A percentile compares a stretch with the other conserved stretches of the same genome.
Evolutionary conservation across 371 early-diverging fungal species (phyloP).

Genomic region (Rhizomucor pusillus): DNA sequence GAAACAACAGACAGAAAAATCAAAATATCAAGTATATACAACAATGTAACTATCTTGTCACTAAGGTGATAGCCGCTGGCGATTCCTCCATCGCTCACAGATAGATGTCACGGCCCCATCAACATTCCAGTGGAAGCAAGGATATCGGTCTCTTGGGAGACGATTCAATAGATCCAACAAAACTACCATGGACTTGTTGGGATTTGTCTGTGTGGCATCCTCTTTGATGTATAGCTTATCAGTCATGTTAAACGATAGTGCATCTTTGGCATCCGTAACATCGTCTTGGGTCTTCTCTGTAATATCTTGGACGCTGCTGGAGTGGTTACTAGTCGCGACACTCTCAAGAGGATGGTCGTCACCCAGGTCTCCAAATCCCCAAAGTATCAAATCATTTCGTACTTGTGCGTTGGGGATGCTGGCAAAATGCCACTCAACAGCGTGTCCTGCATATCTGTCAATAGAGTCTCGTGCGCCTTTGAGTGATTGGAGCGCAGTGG

Average conservation of each 20-base stretch:
- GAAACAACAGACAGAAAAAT: too few relatives aligned
- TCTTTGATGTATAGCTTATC: neutral
- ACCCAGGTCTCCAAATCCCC: slow-evolving; percentile 10
- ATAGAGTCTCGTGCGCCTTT: slow-evolving; percentile 39
- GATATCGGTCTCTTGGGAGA: slow-evolving; percentile 16
- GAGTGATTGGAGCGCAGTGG: slow-evolving; percentile 71
- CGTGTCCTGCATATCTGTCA: slow-evolving; percentile 26
- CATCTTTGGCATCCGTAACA: too few relatives aligned
- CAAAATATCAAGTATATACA: too few relatives aligned
- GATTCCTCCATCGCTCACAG: slow-evolving; percentile 3
- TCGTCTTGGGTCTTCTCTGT: neutral
- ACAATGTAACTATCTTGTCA: too few relatives aligned
- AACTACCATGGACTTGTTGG: neutral
- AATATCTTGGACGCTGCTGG: neutral
- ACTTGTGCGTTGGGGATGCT: slow-evolving; percentile 6
- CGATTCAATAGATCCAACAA: slow-evolving; percentile 7
- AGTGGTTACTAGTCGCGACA: neutral
- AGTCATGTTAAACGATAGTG: neutral
- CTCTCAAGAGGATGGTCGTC: neutral
- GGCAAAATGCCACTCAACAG: slow-evolving; percentile 29
- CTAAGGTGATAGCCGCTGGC: neutral
- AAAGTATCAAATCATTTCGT: slow-evolving; percentile 8
- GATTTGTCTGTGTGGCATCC: neutral
- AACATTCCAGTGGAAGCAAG: slow-evolving; percentile 27
- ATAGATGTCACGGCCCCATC: slow-evolving; percentile 19